These are phyloP conservation scores for Selaginella tamariscina DNA, from an alignment of 75 land plant species.

Conservation along the genomic window DNA sequence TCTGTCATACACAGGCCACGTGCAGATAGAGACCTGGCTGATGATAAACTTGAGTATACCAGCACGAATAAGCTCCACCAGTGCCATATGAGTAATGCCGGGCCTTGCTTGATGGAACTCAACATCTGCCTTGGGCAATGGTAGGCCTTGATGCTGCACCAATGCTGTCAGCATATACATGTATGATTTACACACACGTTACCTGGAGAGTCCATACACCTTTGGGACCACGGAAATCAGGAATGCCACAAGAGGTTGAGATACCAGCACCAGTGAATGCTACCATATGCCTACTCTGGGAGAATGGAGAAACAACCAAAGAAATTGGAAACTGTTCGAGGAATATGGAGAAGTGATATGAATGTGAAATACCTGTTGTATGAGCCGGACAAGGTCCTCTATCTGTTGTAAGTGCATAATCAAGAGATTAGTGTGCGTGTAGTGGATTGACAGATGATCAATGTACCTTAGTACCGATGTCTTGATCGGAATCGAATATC, in stretches of 20 bases:
- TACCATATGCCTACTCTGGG: conserved; percentile 44
- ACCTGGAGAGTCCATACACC: conserved; percentile 99
- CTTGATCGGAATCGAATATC: conserved; percentile 50
- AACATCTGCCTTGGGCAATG: conserved; percentile 75
- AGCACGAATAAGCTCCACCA: conserved; percentile 65
- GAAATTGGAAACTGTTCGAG: background rate
- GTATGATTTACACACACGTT: background rate
- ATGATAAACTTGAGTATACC: conserved; percentile 83
- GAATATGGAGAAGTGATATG: background rate
- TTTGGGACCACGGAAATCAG: conserved; percentile 97
- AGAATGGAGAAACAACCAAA: background rate
- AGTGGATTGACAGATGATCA: background rate
- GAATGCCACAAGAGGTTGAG: conserved; percentile 96
- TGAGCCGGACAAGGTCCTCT: background rate
- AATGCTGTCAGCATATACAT: background rate
- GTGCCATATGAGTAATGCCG: conserved; percentile 89
- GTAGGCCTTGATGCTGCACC: conserved; percentile 76
- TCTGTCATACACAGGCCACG: background rate
- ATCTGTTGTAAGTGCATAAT: background rate
- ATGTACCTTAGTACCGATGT: conserved; percentile 56
- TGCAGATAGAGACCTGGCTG: conserved; percentile 59
- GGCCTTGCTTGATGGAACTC: conserved; percentile 93
- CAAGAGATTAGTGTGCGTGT: background rate
- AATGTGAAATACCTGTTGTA: background rate
- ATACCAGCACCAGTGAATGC: conserved; percentile 98